These are phyloP conservation scores for Chlorella sp. DNA, from an alignment of 139 green algal species.

Conservation along the genomic window DNA sequence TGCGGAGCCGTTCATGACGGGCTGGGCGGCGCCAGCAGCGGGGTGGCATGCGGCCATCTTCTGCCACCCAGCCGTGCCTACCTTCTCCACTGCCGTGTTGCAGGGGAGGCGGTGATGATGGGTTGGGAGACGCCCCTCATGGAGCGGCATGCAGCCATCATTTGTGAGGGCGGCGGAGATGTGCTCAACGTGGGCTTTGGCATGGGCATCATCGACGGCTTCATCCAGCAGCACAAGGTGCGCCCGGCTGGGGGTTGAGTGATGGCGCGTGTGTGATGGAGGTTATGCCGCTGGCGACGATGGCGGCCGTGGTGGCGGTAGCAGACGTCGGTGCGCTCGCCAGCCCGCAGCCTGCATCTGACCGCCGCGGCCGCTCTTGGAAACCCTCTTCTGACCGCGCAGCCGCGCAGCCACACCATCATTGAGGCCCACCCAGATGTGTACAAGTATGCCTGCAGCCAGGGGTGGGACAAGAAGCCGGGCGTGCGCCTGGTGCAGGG, in stretches of 20 bases:
- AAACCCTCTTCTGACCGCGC: background rate
- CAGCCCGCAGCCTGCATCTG: too few species aligned
- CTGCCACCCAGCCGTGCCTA: background rate
- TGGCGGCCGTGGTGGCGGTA: too few species aligned
- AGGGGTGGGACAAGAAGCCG: slow-evolving; percentile 80
- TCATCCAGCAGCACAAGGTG: slow-evolving; percentile 66
- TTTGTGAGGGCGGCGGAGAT: slow-evolving; percentile 65
- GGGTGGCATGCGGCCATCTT: too few species aligned
- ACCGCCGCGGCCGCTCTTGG: too few species aligned
- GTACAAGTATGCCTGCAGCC: slow-evolving; percentile 66
- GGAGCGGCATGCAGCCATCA: slow-evolving; percentile 83
- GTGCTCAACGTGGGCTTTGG: slow-evolving; percentile 98
- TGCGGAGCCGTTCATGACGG: too few species aligned
- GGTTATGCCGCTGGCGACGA: too few species aligned
- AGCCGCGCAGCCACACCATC: slow-evolving; percentile 85
- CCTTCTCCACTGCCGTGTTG: background rate
- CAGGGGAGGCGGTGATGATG: slow-evolving; percentile 96
- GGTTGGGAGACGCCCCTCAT: slow-evolving; percentile 95
- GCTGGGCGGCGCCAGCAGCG: too few species aligned
- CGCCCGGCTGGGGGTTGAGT: too few species aligned
- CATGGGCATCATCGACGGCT: slow-evolving; percentile 89
- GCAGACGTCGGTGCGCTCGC: too few species aligned
- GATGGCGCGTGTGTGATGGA: too few species aligned
- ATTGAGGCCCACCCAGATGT: slow-evolving; percentile 96
- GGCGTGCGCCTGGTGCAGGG: slow-evolving; percentile 87